Percentiles rank a stretch among this genome's conserved stretches.
Evolutionary conservation across 2,329 filamentous ascomycete genomes (phyloP).

Genomic region (Paecilomyces formosus): DNA sequence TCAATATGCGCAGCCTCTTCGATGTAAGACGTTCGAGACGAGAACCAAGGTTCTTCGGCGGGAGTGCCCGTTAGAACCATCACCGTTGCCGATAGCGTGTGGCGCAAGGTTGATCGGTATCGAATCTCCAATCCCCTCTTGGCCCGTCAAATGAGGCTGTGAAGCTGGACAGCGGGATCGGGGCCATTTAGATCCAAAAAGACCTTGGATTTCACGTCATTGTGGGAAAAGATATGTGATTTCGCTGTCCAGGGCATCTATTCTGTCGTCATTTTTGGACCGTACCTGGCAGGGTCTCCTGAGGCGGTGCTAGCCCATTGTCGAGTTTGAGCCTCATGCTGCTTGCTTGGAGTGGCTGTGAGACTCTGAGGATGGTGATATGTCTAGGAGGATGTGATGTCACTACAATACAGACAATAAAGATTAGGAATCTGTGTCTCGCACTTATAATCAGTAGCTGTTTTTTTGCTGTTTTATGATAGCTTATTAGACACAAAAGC

Average conservation of each 20-base stretch:
- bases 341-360: neutral
- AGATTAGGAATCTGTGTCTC: no score
- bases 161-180: neutral
- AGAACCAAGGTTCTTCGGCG: neutral
- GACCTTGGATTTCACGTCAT: neutral
- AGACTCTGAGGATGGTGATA: neutral
- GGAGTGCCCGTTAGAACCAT: neutral
- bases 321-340: neutral
- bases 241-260: neutral
- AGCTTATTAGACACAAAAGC: neutral
- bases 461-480: neutral
- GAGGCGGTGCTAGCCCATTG: neutral
- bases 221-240: neutral
- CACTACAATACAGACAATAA: neutral
- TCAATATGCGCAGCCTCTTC: neutral
- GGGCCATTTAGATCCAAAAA: neutral
- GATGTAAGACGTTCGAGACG: neutral
- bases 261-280: neutral
- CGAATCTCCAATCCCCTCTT: neutral
- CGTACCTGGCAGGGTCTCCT: neutral
- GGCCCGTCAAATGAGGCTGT: neutral
- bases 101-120: neutral
- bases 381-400: neutral
- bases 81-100: neutral
- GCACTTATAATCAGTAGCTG: neutral